Evolutionary conservation across 2,329 filamentous ascomycete genomes (phyloP).

Genomic region (Hypomyces perniciosus): DNA sequence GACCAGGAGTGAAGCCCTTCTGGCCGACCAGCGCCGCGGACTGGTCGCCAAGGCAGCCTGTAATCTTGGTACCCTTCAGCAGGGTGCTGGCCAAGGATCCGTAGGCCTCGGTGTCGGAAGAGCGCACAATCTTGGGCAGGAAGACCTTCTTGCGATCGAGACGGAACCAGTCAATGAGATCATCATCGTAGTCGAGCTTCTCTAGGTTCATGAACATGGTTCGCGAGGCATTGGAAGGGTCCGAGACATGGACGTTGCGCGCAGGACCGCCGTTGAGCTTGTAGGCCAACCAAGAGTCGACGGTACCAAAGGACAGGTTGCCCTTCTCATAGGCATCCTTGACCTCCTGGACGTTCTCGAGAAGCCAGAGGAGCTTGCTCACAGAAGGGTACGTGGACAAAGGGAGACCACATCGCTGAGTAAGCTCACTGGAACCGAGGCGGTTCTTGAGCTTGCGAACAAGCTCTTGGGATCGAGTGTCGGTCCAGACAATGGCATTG

Average conservation of each 20-base stretch:
- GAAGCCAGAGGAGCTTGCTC: slow-evolving; percentile 71
- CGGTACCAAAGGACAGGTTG: slow-evolving; percentile 69
- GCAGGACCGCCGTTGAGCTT: slow-evolving; percentile 67
- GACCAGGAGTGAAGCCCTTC: slow-evolving; percentile 67
- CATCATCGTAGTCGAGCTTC: slow-evolving; percentile 67
- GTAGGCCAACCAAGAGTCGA: slow-evolving; percentile 76
- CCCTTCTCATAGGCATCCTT: slow-evolving; percentile 66
- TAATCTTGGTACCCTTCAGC: slow-evolving; percentile 63
- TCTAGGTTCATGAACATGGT: slow-evolving; percentile 86
- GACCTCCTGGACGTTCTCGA: slow-evolving; percentile 61
- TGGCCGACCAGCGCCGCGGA: slow-evolving; percentile 76
- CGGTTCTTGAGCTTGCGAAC: slow-evolving; percentile 66
- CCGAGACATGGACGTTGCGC: slow-evolving; percentile 65
- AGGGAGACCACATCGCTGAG: slow-evolving; percentile 65
- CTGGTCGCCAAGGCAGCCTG: slow-evolving; percentile 75
- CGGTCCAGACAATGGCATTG: slow-evolving; percentile 81
- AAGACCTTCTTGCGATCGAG: slow-evolving; percentile 63
- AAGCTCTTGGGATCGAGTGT: slow-evolving; percentile 67
- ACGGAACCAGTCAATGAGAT: slow-evolving; percentile 68
- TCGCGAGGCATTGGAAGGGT: slow-evolving; percentile 74
- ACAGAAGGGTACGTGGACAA: slow-evolving; percentile 78
- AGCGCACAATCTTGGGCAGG: slow-evolving; percentile 72
- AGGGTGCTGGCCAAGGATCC: slow-evolving; percentile 56
- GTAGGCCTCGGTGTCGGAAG: slow-evolving; percentile 63
- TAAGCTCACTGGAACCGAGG: slow-evolving; percentile 61